Conservation (phyloP, 202 grass and related monocot genomes). For the Digitaria exilis region DNA sequence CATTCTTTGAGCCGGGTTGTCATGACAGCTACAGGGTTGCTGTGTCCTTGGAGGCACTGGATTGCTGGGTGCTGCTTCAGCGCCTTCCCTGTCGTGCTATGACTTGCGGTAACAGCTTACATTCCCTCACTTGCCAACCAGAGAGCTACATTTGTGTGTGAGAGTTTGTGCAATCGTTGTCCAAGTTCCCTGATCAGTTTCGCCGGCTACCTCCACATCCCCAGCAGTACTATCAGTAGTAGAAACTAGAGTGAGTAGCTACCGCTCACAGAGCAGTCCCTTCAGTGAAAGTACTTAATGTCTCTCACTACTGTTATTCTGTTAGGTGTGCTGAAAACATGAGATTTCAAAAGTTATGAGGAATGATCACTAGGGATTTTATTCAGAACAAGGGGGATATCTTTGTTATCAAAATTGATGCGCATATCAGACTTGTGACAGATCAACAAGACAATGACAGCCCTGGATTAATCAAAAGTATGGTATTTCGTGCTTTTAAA, state of each 20-base stretch:
- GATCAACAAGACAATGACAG: neutral
- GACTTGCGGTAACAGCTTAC: neutral
- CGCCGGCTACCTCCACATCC: conserved; percentile 1
- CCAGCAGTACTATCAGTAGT: too few species aligned
- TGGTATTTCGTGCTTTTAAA: conserved; percentile 11
- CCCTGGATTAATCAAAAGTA: neutral
- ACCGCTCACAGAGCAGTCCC: neutral
- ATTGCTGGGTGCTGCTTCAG: neutral
- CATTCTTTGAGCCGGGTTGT: neutral
- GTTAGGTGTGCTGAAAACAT: neutral
- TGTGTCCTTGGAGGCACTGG: neutral
- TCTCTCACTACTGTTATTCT: neutral
- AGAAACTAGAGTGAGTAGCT: too few species aligned
- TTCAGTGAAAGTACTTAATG: neutral
- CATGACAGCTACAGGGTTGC: conserved; percentile 6
- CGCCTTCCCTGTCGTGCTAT: neutral
- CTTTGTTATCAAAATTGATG: neutral
- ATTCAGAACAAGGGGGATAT: neutral
- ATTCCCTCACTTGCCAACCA: neutral
- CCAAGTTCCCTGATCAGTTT: neutral
- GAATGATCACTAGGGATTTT: neutral
- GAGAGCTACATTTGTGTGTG: neutral
- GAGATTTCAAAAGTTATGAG: too few species aligned
- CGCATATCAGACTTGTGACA: neutral
- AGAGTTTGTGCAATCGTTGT: neutral